Percentiles rank a stretch among this genome's conserved stretches.
These are phyloP conservation scores for Rutstroemia sp. DNA, from an alignment of 2,329 filamentous ascomycete species.

Conservation along the genomic window DNA sequence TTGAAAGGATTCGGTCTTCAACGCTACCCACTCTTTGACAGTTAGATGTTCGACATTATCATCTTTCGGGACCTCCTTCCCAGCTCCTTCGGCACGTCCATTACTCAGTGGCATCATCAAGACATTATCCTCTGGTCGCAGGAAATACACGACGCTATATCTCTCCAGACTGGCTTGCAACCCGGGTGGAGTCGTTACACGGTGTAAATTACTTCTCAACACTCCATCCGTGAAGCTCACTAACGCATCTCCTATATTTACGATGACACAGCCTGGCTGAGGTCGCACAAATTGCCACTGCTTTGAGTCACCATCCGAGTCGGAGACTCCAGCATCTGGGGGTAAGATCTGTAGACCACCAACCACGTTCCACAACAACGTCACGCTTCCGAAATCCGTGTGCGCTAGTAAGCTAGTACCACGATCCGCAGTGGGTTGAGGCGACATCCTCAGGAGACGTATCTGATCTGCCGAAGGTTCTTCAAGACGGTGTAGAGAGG, in stretches of 20 bases:
- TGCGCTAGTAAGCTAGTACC: constrained; percentile 42
- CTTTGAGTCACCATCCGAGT: constrained; percentile 21
- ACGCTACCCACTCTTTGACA: not conserved
- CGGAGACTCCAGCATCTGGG: constrained; percentile 24
- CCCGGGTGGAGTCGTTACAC: constrained; percentile 42
- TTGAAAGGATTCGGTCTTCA: not conserved
- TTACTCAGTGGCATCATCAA: constrained; percentile 27
- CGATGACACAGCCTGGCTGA: constrained; percentile 37
- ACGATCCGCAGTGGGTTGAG: constrained; percentile 36
- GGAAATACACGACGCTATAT: constrained; percentile 47
- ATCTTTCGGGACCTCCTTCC: not conserved
- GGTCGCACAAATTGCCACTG: constrained; percentile 46
- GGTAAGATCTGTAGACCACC: constrained; percentile 47
- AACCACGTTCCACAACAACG: constrained; percentile 47
- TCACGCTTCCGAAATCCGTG: constrained; percentile 50
- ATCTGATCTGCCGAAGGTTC: constrained; percentile 43
- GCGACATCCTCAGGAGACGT: constrained; percentile 43
- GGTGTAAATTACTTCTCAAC: constrained; percentile 37
- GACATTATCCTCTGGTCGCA: constrained; percentile 40
- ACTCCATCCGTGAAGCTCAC: constrained; percentile 37
- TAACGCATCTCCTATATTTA: constrained; percentile 38
- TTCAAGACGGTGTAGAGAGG: constrained; percentile 38
- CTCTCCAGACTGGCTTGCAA: constrained; percentile 36
- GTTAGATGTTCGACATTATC: not conserved
- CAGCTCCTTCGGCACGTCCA: not conserved